Base-by-base conservation (phyloP, 208 protist genomes). In the Wallacemonas sp. region DNA sequence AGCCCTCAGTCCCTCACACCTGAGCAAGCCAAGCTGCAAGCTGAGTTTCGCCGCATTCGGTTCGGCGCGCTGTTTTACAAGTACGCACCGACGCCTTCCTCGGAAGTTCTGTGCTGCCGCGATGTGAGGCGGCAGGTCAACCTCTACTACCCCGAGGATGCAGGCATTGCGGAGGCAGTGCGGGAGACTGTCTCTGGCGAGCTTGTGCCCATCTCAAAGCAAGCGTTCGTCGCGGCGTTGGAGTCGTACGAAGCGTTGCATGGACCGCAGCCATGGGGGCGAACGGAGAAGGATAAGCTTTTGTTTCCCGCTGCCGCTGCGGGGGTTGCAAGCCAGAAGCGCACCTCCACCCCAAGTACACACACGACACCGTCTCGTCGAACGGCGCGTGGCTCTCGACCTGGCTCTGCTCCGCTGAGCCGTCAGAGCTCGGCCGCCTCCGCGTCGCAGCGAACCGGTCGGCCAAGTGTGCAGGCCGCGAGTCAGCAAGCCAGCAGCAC, bases 1-100 rank as follows among this genome's bases (percentile, higher is more conserved):
- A 58, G n/a, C 28, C 9, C 51, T 2, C 30, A 58, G 15, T 33
- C 3, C n/a, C 21, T 67, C 8, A 58, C 62, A 58, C 46, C 34
- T 12, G 38, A 56, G 34, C 44, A 62, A 15, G 46, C 38, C 14
- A 24, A 24, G 17, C 39, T 67, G 49, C 51, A 75, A 19, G 60
- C 68, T 59, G 78, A 86, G 56, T 54, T 81, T 24, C 81, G 81
- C 19, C 59, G 38, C 47, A 82, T 93, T n/a, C 80, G 79, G 12
- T 85, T 80, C 30, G 80, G 86, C 28, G 86, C 86, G 0, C 84
- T 95, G 64, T 95, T 95, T 56, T 81, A 77, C 78, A 95, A 95
- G 70, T 95, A 90, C 70, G 76, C 86, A 33, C 41, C 82, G 0
- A 44, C 61, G 2, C 75, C 74, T 22, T 66, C 73, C 0, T 2